Base-by-base conservation (phyloP, 176 grass and related monocot species). In the Oryza meyeriana region DNA sequence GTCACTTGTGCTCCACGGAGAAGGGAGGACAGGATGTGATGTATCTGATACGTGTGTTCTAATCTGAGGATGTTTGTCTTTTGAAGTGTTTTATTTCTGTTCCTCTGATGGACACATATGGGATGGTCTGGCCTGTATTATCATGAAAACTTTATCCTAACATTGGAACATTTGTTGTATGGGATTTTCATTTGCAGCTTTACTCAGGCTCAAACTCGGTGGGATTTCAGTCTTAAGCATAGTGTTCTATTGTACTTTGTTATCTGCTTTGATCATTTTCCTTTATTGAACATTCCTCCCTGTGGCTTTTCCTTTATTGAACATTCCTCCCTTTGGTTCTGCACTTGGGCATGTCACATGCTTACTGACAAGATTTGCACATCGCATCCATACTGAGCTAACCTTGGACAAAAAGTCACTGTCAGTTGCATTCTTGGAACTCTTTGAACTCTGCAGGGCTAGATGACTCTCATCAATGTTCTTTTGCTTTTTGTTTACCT, bases 21-120 rank as follows among this genome's bases (percentile, higher is more conserved):
- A 71, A 86, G 72, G 71, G 88, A 89, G 73, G 83, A 89, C 64
- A 86, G 88, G 74, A 86, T 86, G 78, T 86, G 66, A 85, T 66
- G 55, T 59, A 25, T 59, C 55, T 59, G 55, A 57, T 57, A 57
- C 52, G 7, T 57, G 55, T 59, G 55, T 59, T 25, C 55, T 25
- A n/a, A 57, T 59, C 9, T 59, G n/a, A 59, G n/a, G n/a, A 25
- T 25, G 22, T 24, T 58, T 58, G 7, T 25, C 11, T 59, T 24
- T 59, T 25, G 0, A 10, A 24, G 9, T 59, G n/a, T 59, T 59
- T 10, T 24, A 7, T 58, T 2, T 24, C 20, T 10, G 18, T 24
- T 58, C 52, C 1, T n/a, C 8, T 58, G 8, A 7, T 58, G 22
- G 52, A 58, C 22, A 57, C 8, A 55, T 17, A 55, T 59, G 22